phyloP scores from a whole-genome alignment of 2,329 filamentous ascomycete species.

The Penicillium janthinellum region DNA sequence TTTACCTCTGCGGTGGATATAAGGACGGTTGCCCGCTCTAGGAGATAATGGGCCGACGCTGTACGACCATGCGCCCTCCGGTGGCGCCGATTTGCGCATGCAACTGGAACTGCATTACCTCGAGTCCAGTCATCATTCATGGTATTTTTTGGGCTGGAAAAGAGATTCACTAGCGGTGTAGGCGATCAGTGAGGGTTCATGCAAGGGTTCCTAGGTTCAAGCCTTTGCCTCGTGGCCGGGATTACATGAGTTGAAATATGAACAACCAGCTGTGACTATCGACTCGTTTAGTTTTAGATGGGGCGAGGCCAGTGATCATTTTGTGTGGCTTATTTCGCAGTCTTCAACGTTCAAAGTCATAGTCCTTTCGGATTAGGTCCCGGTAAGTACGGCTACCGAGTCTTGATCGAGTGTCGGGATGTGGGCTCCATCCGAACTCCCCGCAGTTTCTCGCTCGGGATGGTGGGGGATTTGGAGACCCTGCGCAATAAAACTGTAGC shows the following conservation, averaged over 20 bases:
- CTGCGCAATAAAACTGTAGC: neutral
- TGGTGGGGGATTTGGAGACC: constrained; percentile 11
- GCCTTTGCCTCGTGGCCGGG: neutral
- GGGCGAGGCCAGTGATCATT: neutral
- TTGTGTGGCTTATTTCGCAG: neutral
- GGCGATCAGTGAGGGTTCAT: neutral
- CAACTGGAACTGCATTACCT: neutral
- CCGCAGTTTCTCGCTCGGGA: neutral
- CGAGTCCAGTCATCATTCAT: neutral
- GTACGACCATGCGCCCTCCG: constrained; percentile 12
- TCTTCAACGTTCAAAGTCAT: neutral
- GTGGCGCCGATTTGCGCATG: neutral
- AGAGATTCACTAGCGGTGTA: neutral
- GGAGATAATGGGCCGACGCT: constrained; percentile 9
- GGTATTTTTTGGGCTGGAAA: neutral
- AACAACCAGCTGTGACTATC: neutral
- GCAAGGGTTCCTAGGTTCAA: neutral
- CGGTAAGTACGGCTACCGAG: neutral
- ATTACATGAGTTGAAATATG: neutral
- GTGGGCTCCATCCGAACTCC: constrained; percentile 12
- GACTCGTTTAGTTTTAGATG: neutral
- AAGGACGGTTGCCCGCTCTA: constrained; percentile 8
- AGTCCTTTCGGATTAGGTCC: constrained; percentile 1
- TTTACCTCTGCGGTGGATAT: constrained; percentile 14
- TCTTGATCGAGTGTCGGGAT: constrained; percentile 12